Conservation (phyloP, 2,329 filamentous ascomycete genomes). For the Trichoderma koningii region DNA sequence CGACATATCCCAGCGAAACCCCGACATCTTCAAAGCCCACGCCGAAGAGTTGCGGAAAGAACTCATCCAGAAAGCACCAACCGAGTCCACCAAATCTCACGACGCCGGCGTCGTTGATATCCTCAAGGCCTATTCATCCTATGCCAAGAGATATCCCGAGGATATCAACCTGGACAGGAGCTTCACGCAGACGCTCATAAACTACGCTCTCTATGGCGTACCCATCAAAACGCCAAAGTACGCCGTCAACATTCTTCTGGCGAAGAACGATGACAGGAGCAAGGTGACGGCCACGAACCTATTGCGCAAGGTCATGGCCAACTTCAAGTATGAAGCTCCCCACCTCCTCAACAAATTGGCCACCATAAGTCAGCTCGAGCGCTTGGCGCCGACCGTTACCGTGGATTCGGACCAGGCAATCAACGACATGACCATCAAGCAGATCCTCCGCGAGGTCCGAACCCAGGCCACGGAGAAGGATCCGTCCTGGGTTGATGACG, state of each 20-base stretch:
- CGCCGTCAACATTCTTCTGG: constrained; percentile 85
- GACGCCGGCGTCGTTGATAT: constrained; percentile 81
- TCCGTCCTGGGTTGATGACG: constrained; percentile 67
- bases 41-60: constrained; percentile 89
- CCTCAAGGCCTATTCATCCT: constrained; percentile 89
- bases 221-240: constrained; percentile 88
- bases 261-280: constrained; percentile 70
- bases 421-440: constrained; percentile 72
- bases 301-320: constrained; percentile 71
- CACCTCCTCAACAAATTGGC: constrained; percentile 76
- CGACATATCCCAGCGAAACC: constrained; percentile 86
- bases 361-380: constrained; percentile 71
- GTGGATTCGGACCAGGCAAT: constrained; percentile 76
- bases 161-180: constrained; percentile 81
- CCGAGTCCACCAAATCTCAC: constrained; percentile 63
- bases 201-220: constrained; percentile 79
- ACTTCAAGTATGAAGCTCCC: constrained; percentile 70
- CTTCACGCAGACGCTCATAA: constrained; percentile 77
- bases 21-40: constrained; percentile 88
- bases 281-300: constrained; percentile 84
- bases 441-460: constrained; percentile 72
- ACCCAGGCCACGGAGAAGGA: constrained; percentile 59
- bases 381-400: constrained; percentile 71
- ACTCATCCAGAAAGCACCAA: constrained; percentile 78
- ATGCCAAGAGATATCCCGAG: constrained; percentile 79